Evolutionary conservation across 2,329 filamentous ascomycete genomes (phyloP).

Genomic region (Aspergillus ibericus): DNA sequence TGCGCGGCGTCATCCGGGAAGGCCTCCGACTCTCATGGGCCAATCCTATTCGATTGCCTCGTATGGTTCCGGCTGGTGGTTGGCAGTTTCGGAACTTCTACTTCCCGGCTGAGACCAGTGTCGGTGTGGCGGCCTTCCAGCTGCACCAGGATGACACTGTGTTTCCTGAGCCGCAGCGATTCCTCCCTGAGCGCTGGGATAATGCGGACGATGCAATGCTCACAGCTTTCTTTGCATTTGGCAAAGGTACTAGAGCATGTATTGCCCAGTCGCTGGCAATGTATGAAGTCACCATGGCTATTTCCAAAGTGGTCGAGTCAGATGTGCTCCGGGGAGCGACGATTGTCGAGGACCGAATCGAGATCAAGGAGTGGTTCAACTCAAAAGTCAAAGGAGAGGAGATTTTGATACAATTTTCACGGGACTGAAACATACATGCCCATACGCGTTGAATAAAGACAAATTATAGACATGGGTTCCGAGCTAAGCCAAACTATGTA

Average conservation of each 20-base stretch:
- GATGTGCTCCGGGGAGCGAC: slow-evolving; percentile 49
- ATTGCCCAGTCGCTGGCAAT: slow-evolving; percentile 53
- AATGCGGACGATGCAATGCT: slow-evolving; percentile 41
- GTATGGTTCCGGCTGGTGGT: slow-evolving; percentile 46
- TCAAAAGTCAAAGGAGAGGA: slow-evolving; percentile 52
- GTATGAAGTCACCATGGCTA: slow-evolving; percentile 45
- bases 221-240: slow-evolving; percentile 51
- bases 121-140: slow-evolving; percentile 48
- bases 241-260: slow-evolving; percentile 50
- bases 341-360: slow-evolving; percentile 43
- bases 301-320: slow-evolving; percentile 44
- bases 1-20: slow-evolving; percentile 53
- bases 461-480: no score
- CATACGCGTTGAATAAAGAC: not conserved
- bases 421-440: not conserved
- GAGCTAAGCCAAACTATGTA: not conserved
- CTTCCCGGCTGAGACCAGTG: slow-evolving; percentile 47
- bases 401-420: slow-evolving; percentile 32
- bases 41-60: slow-evolving; percentile 53
- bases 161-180: slow-evolving; percentile 46
- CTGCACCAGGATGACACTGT: slow-evolving; percentile 49
- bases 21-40: slow-evolving; percentile 53
- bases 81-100: slow-evolving; percentile 38
- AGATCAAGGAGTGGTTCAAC: slow-evolving; percentile 60
- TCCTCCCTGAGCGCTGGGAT: slow-evolving; percentile 53